Evolutionary conservation across 2,329 filamentous ascomycete genomes (phyloP).

Genomic region (Acrocalymma vagum): DNA sequence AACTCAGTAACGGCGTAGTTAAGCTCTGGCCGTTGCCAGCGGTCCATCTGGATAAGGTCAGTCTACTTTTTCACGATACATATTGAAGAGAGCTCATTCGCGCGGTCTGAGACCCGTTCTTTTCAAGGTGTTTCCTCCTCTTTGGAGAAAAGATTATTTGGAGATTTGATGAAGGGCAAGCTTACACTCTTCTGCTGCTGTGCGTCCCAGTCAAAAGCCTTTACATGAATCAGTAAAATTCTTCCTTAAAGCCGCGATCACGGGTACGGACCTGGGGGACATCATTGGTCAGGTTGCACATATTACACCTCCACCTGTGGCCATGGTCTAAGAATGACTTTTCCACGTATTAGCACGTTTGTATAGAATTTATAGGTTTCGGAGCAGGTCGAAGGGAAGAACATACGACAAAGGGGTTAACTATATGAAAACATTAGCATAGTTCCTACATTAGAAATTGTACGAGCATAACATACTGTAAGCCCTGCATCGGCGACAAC

Average conservation of each 20-base stretch:
- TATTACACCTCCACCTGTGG: conserved; percentile 98
- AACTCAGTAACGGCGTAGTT: conserved; percentile 98
- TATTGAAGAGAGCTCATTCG: too few relatives aligned
- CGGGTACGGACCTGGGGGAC: conserved; percentile 73
- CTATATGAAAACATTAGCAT: conserved; percentile 80
- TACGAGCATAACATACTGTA: conserved; percentile 61
- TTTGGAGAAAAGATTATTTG: too few relatives aligned
- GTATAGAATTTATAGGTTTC: conserved; percentile 14
- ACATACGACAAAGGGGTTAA: conserved; percentile 86
- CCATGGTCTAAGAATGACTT: conserved; percentile 88
- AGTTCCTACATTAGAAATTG: neutral
- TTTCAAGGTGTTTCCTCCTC: too few relatives aligned
- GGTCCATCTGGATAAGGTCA: conserved; percentile 59
- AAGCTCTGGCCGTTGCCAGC: conserved; percentile 90
- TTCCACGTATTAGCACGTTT: conserved; percentile 9
- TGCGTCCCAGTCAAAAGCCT: conserved; percentile 95
- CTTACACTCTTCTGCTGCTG: conserved; percentile 83
- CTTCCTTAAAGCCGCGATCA: neutral
- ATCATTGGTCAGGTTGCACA: conserved; percentile 99
- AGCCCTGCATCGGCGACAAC: conserved; percentile 92
- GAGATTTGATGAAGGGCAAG: too few relatives aligned
- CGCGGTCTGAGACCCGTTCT: too few relatives aligned
- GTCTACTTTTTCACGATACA: neutral
- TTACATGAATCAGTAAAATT: conserved; percentile 2
- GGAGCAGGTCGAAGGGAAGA: neutral